These are phyloP conservation scores for Vachellia pachyceras DNA, from an alignment of 306 rosid species.

Conservation along the genomic window DNA sequence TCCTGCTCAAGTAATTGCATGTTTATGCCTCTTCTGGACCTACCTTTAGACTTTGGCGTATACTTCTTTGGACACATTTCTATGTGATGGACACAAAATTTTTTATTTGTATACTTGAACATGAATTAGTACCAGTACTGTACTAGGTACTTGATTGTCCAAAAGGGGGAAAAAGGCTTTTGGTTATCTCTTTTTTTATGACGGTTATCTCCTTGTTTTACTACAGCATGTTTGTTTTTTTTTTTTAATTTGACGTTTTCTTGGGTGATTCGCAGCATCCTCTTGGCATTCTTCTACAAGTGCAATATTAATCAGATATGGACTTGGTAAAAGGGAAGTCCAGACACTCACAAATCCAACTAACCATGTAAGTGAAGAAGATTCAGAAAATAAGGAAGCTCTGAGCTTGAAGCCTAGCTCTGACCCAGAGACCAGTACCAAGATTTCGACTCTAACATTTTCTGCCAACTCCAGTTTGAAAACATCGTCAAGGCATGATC, in stretches of 20 bases:
- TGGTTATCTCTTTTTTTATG: too few species aligned
- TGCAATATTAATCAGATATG: constrained; percentile 45
- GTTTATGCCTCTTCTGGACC: not conserved
- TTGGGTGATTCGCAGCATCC: constrained; percentile 55
- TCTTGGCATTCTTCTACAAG: constrained; percentile 49
- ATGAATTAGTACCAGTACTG: not conserved
- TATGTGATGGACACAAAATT: not conserved
- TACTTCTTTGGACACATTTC: not conserved
- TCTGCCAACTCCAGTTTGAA: constrained; percentile 63
- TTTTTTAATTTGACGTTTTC: not conserved
- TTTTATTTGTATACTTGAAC: not conserved
- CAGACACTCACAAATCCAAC: constrained; percentile 47
- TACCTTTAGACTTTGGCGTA: not conserved
- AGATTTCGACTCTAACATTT: constrained; percentile 44
- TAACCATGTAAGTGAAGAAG: constrained; percentile 49
- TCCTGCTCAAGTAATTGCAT: not conserved
- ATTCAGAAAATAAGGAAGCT: constrained; percentile 44
- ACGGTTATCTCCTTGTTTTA: not conserved
- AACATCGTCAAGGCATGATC: constrained; percentile 86
- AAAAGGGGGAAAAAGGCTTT: not conserved
- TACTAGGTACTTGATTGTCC: not conserved
- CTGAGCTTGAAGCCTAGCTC: constrained; percentile 26
- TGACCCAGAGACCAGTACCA: constrained; percentile 29
- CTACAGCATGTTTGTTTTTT: not conserved
- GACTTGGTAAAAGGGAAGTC: constrained; percentile 44